Base-by-base conservation (phyloP, 257 asterid species). In the Nicotiana tabacum region DNA sequence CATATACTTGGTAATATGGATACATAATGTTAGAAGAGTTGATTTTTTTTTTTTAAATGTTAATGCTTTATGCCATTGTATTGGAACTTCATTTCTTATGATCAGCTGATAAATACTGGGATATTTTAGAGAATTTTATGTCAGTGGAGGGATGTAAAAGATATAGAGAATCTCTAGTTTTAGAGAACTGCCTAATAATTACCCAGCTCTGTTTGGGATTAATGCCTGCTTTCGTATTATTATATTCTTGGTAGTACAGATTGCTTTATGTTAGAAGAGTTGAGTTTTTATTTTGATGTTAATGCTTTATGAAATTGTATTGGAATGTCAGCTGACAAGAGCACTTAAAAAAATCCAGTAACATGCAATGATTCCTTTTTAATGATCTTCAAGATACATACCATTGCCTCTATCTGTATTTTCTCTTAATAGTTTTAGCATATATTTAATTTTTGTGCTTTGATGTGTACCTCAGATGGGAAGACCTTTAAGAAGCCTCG, bases 401-500 rank as follows among this genome's bases (percentile, higher is more conserved):
- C 8, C 7, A 55, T 15, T 55, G n/a, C 4, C 4, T 43, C 48
- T 43, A 43, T 43, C 48, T 7, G 10, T 43, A 43, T 43, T 43
- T 43, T 43, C 48, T 43, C 48, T 43, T 51, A 51, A 51, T 0
- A 10, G 17, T 51, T 51, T 13, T 51, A 51, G 57, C 57, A 51
- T 10, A 12, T 15, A 5, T 13, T 53, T 53, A 53, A 2, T 53
- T 12, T 13, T 16, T 1, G 2, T 13, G 0, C 3, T 30, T 66
- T 76, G 39, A 51, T 48, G 61, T 76, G 80, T 1, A 9, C 66
- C 81, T 12, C 85, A 90, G 94, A 90, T 84, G 94, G 94, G n/a
- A 90, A 90, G 80, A 90, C 93, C 8, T 90, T 90, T 39, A 90
- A 90, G 89, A 90, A 90, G 87, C 94, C 94, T 3, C 89, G 94